These are phyloP conservation scores for Pythium aristosporum DNA, from an alignment of 352 stramenopile species.

Conservation along the genomic window DNA sequence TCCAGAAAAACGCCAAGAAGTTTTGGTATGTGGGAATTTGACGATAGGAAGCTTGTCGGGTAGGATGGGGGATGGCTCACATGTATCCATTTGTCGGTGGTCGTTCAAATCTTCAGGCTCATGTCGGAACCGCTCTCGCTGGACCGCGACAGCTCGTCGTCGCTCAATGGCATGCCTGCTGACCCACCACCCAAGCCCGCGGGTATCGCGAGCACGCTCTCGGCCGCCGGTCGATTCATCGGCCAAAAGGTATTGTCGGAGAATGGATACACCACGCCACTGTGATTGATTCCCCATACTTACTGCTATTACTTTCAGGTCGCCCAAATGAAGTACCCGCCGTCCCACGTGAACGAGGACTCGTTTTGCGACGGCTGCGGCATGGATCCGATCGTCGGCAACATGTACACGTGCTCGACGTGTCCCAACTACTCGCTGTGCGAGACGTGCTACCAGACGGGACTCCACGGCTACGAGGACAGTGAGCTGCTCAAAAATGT, in stretches of 20 bases:
- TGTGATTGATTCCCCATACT: not conserved
- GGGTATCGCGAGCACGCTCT: slow-evolving; percentile 60
- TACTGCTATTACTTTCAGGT: slow-evolving; percentile 29
- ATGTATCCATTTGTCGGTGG: slow-evolving; percentile 15
- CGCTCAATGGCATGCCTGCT: slow-evolving; percentile 57
- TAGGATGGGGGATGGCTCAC: not conserved
- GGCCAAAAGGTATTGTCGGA: slow-evolving; percentile 57
- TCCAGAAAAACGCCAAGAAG: slow-evolving; percentile 79
- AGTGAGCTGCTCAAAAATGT: slow-evolving; percentile 73
- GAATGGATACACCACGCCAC: not conserved
- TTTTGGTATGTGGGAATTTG: slow-evolving; percentile 47
- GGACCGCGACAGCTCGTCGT: slow-evolving; percentile 77
- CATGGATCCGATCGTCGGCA: slow-evolving; percentile 86
- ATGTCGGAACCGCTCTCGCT: slow-evolving; percentile 84
- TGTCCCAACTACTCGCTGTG: slow-evolving; percentile 85
- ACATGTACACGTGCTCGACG: slow-evolving; percentile 89
- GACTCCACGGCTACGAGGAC: slow-evolving; percentile 84
- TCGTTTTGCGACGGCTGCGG: slow-evolving; percentile 90
- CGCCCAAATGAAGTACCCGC: slow-evolving; percentile 72
- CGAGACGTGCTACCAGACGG: slow-evolving; percentile 80
- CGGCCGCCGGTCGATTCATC: slow-evolving; percentile 69
- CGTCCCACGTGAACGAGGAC: slow-evolving; percentile 79
- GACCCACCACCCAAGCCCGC: slow-evolving; percentile 35
- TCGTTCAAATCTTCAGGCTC: slow-evolving; percentile 35
- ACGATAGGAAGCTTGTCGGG: not conserved